Evolutionary conservation across 768 basidiomycete species (phyloP), one percentile per base, ranked within the genome.

Genomic region (Wakefieldia striispora): DNA sequence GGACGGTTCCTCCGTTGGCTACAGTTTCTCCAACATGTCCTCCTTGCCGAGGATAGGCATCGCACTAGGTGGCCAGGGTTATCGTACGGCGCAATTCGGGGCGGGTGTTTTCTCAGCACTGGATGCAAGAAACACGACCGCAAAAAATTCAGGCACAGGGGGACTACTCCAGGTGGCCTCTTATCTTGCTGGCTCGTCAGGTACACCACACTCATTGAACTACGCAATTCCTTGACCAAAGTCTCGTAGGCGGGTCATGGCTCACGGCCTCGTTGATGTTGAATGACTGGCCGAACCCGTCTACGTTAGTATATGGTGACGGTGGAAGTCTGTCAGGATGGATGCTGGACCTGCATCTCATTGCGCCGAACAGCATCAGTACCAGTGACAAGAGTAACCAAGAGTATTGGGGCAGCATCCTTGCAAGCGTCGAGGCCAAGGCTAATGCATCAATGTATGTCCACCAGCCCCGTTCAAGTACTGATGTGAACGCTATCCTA

Each of bases 21-120:
- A 86, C 62, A 67, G 74, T 49, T 49, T 82, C n/a, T 57, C 71
- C 0, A 77, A 82, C 61, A 57, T 63, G 35, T 65, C 56, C 3
- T 62, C 66, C 21, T 73, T 78, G 47, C 79, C 83, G 9, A 75
- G 71, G 45, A 67, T 88, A 21, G 86, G 78, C 2, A 70, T 88
- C 43, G 86, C 86, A 1, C 68, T 88, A 10, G 82, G 83, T 20
- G 89, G 89, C 3, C 84, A 84, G 13, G 87, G 87, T 0, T 76
- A 83, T 35, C 74, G 89, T 34, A 79, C 86, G 0, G 84, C 85
- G 1, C 78, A 80, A 51, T 86, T 76, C 49, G 84, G 79, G 19
- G 87, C 83, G 1, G 84, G 75, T 9, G 75, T 79, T 44, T 58
- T 85, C 17, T 74, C 70, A 13, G 83, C 73, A 1, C 64, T 87